Conservation (phyloP, 2,329 filamentous ascomycete species). For the Colletotrichum somersetense region DNA sequence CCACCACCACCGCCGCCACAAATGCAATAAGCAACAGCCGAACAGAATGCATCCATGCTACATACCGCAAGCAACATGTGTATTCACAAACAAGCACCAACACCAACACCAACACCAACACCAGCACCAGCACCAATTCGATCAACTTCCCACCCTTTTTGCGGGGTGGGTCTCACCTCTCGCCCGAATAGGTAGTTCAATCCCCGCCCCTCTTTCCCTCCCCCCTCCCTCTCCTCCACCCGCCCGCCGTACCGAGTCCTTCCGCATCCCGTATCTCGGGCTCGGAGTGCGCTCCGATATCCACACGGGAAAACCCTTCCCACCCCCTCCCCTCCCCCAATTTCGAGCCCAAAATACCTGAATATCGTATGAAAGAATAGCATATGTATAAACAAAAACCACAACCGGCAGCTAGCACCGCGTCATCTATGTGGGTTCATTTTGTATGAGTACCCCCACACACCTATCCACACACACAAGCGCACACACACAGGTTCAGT, state of each 20-base stretch:
- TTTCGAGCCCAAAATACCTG: neutral
- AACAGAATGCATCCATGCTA: neutral
- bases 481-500: neutral
- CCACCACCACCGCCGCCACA: neutral
- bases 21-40: neutral
- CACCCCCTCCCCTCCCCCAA: neutral
- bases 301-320: neutral
- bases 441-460: no score
- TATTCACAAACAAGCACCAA: no score
- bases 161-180: neutral
- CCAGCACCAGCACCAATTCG: neutral
- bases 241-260: conserved; percentile 14
- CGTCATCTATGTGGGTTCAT: no score
- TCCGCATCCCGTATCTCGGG: conserved; percentile 34
- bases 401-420: no score
- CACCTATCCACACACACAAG: neutral
- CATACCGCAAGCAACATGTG: no score
- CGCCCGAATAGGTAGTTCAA: neutral
- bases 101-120: neutral
- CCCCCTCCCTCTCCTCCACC: neutral
- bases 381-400: neutral
- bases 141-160: neutral
- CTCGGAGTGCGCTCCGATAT: conserved; percentile 35
- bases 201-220: no score
- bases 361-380: neutral